A percentile compares a stretch with the other conserved stretches of the same genome.
phyloP scores from a whole-genome alignment of 192 early-diverging fungal genomes.

The Funneliformis geosporum region DNA sequence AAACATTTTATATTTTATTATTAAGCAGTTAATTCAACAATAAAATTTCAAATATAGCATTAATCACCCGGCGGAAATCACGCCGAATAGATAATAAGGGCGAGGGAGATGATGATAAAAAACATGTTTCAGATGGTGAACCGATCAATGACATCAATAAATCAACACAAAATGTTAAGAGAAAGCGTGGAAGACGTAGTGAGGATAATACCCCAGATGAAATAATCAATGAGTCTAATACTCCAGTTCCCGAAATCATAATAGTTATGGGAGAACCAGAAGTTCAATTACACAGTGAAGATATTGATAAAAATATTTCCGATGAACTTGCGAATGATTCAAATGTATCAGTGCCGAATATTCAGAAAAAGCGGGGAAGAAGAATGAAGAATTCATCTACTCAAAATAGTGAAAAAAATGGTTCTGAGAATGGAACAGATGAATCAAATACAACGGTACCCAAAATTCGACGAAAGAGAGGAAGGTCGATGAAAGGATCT shows the following conservation, averaged over 20 bases:
- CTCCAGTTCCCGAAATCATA: not conserved
- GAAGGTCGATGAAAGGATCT: not conserved
- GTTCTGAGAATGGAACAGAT: not conserved
- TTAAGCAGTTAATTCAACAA: not conserved
- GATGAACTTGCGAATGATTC: not conserved
- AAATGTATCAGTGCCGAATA: not conserved
- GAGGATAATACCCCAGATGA: not conserved
- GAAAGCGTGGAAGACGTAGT: not conserved
- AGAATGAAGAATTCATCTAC: not conserved
- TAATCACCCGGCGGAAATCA: not conserved
- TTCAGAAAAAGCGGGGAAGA: slow-evolving; percentile 10
- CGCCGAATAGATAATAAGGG: not conserved
- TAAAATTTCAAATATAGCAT: not conserved
- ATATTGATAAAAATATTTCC: no score
- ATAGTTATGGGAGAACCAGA: not conserved
- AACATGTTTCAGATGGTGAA: not conserved
- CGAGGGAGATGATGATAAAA: not conserved
- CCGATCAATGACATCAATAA: not conserved
- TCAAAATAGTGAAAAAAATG: not conserved
- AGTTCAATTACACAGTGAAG: not conserved
- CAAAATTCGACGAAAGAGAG: not conserved
- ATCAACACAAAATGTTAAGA: not conserved
- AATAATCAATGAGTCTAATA: not conserved
- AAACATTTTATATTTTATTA: not conserved
- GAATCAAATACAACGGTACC: not conserved